Evolutionary conservation across 805 yeast species (phyloP).

Genomic region (Torulaspora maleeae): DNA sequence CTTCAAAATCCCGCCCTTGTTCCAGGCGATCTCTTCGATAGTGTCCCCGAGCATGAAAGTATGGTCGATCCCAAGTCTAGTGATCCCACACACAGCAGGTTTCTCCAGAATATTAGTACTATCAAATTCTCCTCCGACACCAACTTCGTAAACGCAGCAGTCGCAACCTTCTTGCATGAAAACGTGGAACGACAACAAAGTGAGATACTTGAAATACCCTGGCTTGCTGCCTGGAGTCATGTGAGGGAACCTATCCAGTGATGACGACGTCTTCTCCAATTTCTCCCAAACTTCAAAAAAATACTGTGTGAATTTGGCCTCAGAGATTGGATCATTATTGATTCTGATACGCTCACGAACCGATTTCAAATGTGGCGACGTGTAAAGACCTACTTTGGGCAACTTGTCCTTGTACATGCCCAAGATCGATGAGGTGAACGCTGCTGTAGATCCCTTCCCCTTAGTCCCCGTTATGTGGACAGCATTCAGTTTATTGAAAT

Average conservation of each 20-base stretch:
- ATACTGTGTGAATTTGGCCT: conserved; percentile 75
- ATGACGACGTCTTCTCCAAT: conserved; percentile 54
- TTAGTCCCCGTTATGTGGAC: conserved; percentile 96
- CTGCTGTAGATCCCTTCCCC: conserved; percentile 98
- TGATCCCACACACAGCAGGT: conserved; percentile 82
- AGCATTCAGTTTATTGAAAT: conserved; percentile 68
- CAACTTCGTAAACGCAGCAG: conserved; percentile 94
- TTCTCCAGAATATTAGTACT: conserved; percentile 82
- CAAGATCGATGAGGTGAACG: conserved; percentile 80
- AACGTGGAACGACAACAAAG: conserved; percentile 85
- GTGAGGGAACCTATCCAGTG: conserved; percentile 58
- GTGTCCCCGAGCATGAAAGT: conserved; percentile 82
- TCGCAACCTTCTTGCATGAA: conserved; percentile 86
- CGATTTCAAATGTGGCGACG: conserved; percentile 91
- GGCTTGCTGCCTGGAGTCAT: conserved; percentile 76
- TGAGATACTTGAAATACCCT: conserved; percentile 86
- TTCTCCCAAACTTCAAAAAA: conserved; percentile 94
- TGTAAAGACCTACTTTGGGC: conserved; percentile 79
- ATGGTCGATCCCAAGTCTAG: conserved; percentile 90
- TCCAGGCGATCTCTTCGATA: conserved; percentile 88
- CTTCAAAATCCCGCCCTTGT: conserved; percentile 91
- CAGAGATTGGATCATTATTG: conserved; percentile 79
- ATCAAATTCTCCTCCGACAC: conserved; percentile 96
- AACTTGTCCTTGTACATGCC: conserved; percentile 47
- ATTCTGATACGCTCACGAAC: conserved; percentile 90